A percentile compares a stretch with the other conserved stretches of the same genome.
phyloP scores from a whole-genome alignment of 306 rosid genomes.

The Quercus robur region DNA sequence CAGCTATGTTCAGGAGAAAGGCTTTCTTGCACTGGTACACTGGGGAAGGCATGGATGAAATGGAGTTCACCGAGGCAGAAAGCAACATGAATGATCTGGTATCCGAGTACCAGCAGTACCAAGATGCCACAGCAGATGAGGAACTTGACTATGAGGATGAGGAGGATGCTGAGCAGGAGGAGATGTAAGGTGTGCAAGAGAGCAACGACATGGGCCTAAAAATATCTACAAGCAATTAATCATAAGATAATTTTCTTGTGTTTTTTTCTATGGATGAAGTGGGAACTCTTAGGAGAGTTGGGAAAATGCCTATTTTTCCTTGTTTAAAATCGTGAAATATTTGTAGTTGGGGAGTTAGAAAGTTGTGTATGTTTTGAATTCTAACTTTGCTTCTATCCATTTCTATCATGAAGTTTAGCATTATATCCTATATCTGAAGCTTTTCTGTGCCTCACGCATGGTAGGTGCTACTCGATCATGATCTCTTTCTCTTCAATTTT shows the following conservation, averaged over 20 bases:
- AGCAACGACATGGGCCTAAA: neutral
- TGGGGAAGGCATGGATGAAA: constrained; percentile 8
- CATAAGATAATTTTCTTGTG: neutral
- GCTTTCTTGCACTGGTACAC: constrained; percentile 12
- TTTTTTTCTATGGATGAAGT: neutral
- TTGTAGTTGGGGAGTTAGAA: neutral
- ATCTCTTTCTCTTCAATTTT: no score
- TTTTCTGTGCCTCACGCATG: no score
- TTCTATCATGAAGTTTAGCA: neutral
- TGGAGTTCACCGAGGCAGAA: constrained; percentile 6
- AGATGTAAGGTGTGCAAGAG: neutral
- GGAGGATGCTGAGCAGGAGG: constrained; percentile 7
- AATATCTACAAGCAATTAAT: neutral
- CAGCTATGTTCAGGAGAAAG: constrained; percentile 8
- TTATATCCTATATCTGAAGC: neutral
- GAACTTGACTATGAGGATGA: constrained; percentile 1
- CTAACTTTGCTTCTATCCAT: neutral
- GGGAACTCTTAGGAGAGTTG: neutral
- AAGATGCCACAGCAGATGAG: constrained; percentile 5
- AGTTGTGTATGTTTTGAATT: neutral
- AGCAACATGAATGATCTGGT: constrained; percentile 9
- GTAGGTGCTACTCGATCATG: no score
- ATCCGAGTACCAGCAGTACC: constrained; percentile 5
- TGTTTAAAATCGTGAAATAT: neutral
- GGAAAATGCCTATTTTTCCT: neutral